These are phyloP conservation scores for Aristolochia fimbriata DNA, from an alignment of 164 flowering plant species.

Conservation along the genomic window DNA sequence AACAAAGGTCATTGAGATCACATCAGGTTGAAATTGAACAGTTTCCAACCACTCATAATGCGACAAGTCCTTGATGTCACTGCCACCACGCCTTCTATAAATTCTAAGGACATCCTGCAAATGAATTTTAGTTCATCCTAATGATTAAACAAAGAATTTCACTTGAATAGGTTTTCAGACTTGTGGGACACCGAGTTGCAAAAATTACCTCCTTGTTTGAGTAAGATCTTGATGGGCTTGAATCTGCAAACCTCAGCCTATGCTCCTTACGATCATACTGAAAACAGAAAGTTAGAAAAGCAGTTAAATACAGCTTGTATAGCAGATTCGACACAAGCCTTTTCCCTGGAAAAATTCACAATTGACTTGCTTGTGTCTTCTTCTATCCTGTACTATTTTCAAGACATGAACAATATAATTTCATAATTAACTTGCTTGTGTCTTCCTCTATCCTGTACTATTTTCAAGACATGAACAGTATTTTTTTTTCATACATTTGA, in stretches of 20 bases:
- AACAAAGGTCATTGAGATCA: slow-evolving; percentile 84
- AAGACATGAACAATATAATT: too few species aligned
- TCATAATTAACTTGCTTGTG: too few species aligned
- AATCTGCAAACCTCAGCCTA: slow-evolving; percentile 59
- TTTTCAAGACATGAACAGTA: too few species aligned
- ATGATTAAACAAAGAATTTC: neutral
- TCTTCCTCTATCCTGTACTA: too few species aligned
- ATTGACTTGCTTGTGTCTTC: too few species aligned
- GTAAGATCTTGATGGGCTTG: slow-evolving; percentile 55
- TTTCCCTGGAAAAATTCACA: too few species aligned
- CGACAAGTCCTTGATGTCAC: slow-evolving; percentile 34
- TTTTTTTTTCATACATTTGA: too few species aligned
- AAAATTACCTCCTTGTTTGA: slow-evolving; percentile 56
- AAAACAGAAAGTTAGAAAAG: slow-evolving; percentile 4
- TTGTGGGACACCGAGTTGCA: neutral
- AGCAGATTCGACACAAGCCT: too few species aligned
- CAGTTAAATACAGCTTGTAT: too few species aligned
- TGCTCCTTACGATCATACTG: slow-evolving; percentile 62
- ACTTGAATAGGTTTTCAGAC: slow-evolving; percentile 2
- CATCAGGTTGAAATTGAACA: slow-evolving; percentile 75
- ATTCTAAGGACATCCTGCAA: slow-evolving; percentile 48
- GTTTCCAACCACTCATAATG: slow-evolving; percentile 77
- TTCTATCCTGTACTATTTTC: too few species aligned
- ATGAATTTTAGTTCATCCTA: neutral
- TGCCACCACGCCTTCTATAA: slow-evolving; percentile 88